These are phyloP conservation scores for Leishmania turanica DNA, from an alignment of 208 protist species.

Conservation along the genomic window DNA sequence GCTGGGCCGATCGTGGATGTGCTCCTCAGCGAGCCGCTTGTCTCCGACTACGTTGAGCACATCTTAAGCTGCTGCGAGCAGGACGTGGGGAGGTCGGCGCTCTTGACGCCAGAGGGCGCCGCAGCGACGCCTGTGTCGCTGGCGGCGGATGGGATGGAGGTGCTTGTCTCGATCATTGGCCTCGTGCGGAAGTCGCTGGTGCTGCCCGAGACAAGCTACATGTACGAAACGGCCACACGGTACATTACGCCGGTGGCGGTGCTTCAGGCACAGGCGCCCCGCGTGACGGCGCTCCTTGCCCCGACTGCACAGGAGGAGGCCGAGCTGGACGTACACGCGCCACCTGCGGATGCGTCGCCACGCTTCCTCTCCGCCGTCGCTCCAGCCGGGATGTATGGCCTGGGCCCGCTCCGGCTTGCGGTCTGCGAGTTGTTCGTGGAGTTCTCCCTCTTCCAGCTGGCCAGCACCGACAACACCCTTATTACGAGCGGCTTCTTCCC, in stretches of 20 bases:
- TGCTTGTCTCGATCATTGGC: conserved; percentile 44
- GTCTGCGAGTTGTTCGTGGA: conserved; percentile 69
- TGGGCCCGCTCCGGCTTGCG: conserved; percentile 34
- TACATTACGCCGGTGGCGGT: conserved; percentile 43
- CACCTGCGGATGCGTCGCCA: neutral
- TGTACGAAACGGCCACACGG: conserved; percentile 43
- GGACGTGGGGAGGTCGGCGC: conserved; percentile 14
- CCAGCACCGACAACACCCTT: conserved; percentile 45
- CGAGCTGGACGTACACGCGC: neutral
- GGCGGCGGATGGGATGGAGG: conserved; percentile 48
- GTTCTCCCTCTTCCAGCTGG: conserved; percentile 44
- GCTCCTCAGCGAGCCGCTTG: conserved; percentile 47
- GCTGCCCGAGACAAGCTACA: conserved; percentile 41
- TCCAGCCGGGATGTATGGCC: conserved; percentile 5
- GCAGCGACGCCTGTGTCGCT: conserved; percentile 33
- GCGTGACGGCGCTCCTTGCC: conserved; percentile 34
- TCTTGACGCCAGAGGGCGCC: conserved; percentile 21
- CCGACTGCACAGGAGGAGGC: conserved; percentile 9
- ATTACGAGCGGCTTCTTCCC: conserved; percentile 47
- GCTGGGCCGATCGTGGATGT: conserved; percentile 71
- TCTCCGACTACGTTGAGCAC: conserved; percentile 32
- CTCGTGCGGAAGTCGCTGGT: conserved; percentile 63
- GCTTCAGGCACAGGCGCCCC: conserved; percentile 29
- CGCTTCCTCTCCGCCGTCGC: neutral
- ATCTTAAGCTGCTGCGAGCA: conserved; percentile 41